Base-by-base conservation (phyloP, 441 rosid genomes). In the Erysimum cheiri region DNA sequence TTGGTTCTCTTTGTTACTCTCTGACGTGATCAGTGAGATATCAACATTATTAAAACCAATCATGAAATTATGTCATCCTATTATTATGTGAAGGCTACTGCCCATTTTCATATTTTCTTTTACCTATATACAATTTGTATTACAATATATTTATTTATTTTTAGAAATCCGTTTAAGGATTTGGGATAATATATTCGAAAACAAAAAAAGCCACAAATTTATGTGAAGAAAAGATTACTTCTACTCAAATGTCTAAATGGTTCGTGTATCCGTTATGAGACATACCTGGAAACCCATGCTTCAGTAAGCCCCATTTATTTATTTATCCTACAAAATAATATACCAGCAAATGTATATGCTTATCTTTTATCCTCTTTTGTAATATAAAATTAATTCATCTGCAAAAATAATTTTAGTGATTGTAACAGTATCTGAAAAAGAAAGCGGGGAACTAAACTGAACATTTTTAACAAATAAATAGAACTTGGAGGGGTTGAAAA, bases 21-120 rank as follows among this genome's bases (percentile, higher is more conserved):
- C 12, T 63, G 24, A 33, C 44, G 33, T 47, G 49, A 52, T 47
- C 40, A 47, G 28, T 54, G 74, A 44, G 70, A 76, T 35, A 81
- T 19, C 61, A 58, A 12, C 68, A 48, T 75, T 61, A 76, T 39
- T 32, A 60, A 63, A 76, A 79, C 5, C 47, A 61, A 43, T 53
- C 56, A 32, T 3, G 28, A 50, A 57, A 53, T 36, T 50, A 32
- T 52, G 14, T 62, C 13, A 53, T 31, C 22, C 4, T 29, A 29
- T 12, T 72, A 8, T 47, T 2, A 24, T n/a, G 0, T 11, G 8
- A 64, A 28, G 43, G 26, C 15, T 32, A n/a, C 39, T 2, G 29
- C 43, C 57, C 4, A 26, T 43, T 13, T 53, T 32, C 1, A 32
- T 22, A 22, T 22, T 22, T 22, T 22, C 24, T 22, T 22, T 22